Evolutionary conservation across 108 stramenopile genomes (phyloP), one percentile per base, ranked within the genome.

Genomic region (Nitzschia inconspicua): DNA sequence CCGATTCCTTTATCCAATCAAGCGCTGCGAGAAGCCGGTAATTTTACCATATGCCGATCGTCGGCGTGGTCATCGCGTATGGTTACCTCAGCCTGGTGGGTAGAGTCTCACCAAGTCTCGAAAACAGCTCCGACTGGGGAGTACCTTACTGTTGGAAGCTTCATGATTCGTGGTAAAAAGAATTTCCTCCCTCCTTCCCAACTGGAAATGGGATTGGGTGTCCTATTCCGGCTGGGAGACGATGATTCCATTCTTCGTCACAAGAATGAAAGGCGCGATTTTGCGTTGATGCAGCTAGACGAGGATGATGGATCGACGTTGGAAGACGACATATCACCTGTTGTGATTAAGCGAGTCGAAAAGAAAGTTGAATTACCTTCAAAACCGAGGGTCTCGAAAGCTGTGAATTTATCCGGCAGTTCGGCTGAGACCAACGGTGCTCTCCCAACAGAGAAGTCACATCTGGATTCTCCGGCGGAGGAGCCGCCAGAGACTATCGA

Each of bases 91-190:
- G 93, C 94, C 6, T 95, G 91, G 85, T 96, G 97, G 95, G 97
- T 96, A 11, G 80, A 88, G 65, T 87, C 97, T 24, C 81, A 85
- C 36, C 95, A 98, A 72, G 96, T 98, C 1, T 83, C 80, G 73
- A 98, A 98, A 66, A 96, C 93, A 3, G 98, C 96, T 23, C 98
- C 95, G 2, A 78, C 95, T 13, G 98, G 98, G 27, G 96, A 98
- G 77, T 98, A 95, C 70, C 76, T 98, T 35, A 76, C 95, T 4
- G 96, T 96, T 2, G 98, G 98, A 6, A 87, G 88, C 18, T 98
- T 98, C 69, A 97, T 97, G 96, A 85, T 99, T 68, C 81, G 95
- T 25, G 98, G 96, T 3, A 92, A 88, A 71, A 98, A 97, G 80
- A 96, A 96, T 68, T 96, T 83, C 64, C 65, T 99, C 18, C 95